Conservation (phyloP, 495 filamentous ascomycete genomes). For the Cudoniella acicularis region DNA sequence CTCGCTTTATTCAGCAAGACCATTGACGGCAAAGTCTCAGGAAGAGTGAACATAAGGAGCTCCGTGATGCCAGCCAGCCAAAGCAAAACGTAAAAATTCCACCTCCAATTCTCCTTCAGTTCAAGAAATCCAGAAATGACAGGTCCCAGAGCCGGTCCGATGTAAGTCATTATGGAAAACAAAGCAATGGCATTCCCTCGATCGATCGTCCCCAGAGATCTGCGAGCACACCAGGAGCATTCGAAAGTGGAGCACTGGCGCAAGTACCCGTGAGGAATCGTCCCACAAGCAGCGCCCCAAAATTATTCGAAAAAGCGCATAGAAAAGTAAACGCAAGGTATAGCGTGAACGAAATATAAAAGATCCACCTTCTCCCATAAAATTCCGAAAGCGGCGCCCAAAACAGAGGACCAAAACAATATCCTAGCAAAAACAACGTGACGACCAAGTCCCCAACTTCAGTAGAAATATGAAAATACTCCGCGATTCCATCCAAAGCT, state of each 20-base stretch:
- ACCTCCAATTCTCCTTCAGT: conserved; percentile 51
- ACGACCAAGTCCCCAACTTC: conserved; percentile 65
- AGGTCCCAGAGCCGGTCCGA: conserved; percentile 60
- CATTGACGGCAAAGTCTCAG: conserved; percentile 75
- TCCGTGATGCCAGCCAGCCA: conserved; percentile 61
- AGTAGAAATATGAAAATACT: conserved; percentile 53
- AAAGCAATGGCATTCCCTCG: conserved; percentile 62
- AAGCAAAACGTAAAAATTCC: conserved; percentile 67
- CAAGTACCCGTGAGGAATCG: conserved; percentile 79
- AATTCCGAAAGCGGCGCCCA: conserved; percentile 70
- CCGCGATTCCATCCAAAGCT: conserved; percentile 57
- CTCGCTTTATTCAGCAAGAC: conserved; percentile 73
- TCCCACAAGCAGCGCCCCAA: conserved; percentile 63
- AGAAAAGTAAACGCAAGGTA: conserved; percentile 55
- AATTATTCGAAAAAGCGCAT: conserved; percentile 62
- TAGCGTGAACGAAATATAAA: conserved; percentile 42
- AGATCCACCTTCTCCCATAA: conserved; percentile 63
- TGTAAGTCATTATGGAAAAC: conserved; percentile 66
- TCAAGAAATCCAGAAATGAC: conserved; percentile 42
- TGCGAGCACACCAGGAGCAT: conserved; percentile 70
- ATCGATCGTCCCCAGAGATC: conserved; percentile 66
- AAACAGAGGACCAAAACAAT: conserved; percentile 63
- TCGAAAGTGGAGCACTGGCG: conserved; percentile 69
- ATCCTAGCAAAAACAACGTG: conserved; percentile 73
- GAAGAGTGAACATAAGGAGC: conserved; percentile 58